A percentile compares a stretch with the other conserved stretches of the same genome.
These are phyloP conservation scores for Fusarium staphyleae DNA, from an alignment of 2,329 filamentous ascomycete species.

Conservation along the genomic window DNA sequence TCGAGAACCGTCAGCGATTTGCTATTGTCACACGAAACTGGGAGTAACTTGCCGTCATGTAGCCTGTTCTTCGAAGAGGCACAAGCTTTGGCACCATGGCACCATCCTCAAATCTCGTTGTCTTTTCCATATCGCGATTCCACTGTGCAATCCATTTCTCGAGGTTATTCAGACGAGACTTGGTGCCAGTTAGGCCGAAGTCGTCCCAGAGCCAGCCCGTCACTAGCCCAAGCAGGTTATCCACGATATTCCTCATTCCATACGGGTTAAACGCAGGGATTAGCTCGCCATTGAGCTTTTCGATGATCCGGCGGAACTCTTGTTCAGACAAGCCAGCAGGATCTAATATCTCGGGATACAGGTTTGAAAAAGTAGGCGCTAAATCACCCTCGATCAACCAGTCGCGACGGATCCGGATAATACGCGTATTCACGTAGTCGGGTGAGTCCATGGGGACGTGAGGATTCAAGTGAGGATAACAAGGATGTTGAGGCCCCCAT, in stretches of 20 bases:
- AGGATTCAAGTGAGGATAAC: slow-evolving; percentile 90
- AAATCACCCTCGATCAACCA: slow-evolving; percentile 91
- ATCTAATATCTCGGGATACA: slow-evolving; percentile 95
- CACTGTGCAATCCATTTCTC: slow-evolving; percentile 87
- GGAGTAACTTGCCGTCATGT: slow-evolving; percentile 73
- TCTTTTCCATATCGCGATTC: slow-evolving; percentile 76
- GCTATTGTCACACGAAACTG: background rate
- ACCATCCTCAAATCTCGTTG: slow-evolving; percentile 58
- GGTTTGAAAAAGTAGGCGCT: slow-evolving; percentile 90
- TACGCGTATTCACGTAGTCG: slow-evolving; percentile 79
- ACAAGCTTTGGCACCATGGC: slow-evolving; percentile 73
- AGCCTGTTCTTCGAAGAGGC: slow-evolving; percentile 80
- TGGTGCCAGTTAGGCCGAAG: slow-evolving; percentile 77
- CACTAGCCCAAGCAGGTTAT: slow-evolving; percentile 77
- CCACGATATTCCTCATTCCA: slow-evolving; percentile 76
- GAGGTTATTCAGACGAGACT: slow-evolving; percentile 71
- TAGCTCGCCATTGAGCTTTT: slow-evolving; percentile 81
- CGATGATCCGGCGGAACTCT: slow-evolving; percentile 83
- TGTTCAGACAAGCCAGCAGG: slow-evolving; percentile 81
- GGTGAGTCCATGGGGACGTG: slow-evolving; percentile 82
- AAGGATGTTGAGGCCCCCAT: slow-evolving; percentile 95
- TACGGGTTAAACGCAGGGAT: slow-evolving; percentile 82
- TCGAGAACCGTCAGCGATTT: slow-evolving; percentile 12
- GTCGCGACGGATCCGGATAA: slow-evolving; percentile 90
- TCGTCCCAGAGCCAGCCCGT: slow-evolving; percentile 98